Evolutionary conservation across 2,329 filamentous ascomycete species (phyloP).

Genomic region (Neopestalotiopsis clavispora): DNA sequence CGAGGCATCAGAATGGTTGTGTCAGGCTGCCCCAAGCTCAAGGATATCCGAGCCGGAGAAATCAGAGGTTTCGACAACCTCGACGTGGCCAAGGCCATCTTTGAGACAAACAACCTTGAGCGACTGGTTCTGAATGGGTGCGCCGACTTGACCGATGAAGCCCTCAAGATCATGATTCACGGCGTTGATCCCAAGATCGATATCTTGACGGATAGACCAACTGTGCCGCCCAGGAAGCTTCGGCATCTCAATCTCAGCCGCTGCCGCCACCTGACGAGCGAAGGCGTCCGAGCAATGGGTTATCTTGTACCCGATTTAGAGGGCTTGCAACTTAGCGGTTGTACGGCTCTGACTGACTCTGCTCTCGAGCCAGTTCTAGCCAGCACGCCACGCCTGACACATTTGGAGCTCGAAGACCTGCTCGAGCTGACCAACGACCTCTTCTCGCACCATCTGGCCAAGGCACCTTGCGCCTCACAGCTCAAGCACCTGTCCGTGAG

Average conservation of each 20-base stretch:
- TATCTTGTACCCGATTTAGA: conserved; percentile 79
- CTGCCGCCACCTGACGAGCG: conserved; percentile 75
- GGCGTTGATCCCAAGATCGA: conserved; percentile 80
- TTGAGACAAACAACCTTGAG: conserved; percentile 80
- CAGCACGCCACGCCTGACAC: conserved; percentile 77
- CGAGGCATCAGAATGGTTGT: conserved; percentile 76
- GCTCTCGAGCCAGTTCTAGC: conserved; percentile 75
- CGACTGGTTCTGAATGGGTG: conserved; percentile 83
- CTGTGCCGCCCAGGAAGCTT: conserved; percentile 78
- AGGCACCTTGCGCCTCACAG: conserved; percentile 71
- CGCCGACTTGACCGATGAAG: conserved; percentile 75
- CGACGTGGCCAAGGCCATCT: conserved; percentile 75
- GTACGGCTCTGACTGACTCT: conserved; percentile 73
- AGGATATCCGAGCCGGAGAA: conserved; percentile 82
- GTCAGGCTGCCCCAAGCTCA: conserved; percentile 72
- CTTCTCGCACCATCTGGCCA: conserved; percentile 74
- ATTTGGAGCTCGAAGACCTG: conserved; percentile 89
- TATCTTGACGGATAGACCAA: conserved; percentile 74
- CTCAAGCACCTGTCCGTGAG: conserved; percentile 86
- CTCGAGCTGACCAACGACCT: conserved; percentile 76
- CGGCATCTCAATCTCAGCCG: conserved; percentile 86
- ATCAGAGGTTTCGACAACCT: conserved; percentile 78
- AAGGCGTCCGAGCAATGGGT: conserved; percentile 72
- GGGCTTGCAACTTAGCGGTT: conserved; percentile 82
- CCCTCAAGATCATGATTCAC: conserved; percentile 75